Evolutionary conservation across 1,284 basidiomycete species (phyloP).

Genomic region (Apiotrichum montevideense): DNA sequence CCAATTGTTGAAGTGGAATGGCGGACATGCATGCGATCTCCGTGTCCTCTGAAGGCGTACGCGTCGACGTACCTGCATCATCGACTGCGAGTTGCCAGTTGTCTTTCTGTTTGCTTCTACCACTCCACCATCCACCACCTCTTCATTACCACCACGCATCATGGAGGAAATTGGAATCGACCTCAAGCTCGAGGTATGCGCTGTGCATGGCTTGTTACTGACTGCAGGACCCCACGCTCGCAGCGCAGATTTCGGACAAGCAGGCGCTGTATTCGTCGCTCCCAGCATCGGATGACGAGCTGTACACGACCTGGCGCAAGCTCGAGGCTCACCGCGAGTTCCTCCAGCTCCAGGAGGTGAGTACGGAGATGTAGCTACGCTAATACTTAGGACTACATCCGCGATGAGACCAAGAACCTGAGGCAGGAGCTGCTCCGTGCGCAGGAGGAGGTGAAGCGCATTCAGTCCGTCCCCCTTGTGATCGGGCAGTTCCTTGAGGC

Average conservation of each 20-base stretch:
- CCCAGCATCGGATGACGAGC: slow-evolving; percentile 72
- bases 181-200: slow-evolving; percentile 68
- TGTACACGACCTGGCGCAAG: slow-evolving; percentile 93
- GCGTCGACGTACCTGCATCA: slow-evolving; percentile 6
- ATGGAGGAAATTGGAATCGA: slow-evolving; percentile 62
- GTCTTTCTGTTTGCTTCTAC: background rate
- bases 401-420: slow-evolving; percentile 96
- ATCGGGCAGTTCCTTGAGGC: slow-evolving; percentile 99
- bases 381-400: slow-evolving; percentile 68
- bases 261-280: slow-evolving; percentile 74
- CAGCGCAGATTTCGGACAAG: slow-evolving; percentile 80
- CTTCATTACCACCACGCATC: background rate
- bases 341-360: slow-evolving; percentile 81
- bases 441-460: slow-evolving; percentile 98
- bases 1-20: background rate
- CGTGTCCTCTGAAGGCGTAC: slow-evolving; percentile 14
- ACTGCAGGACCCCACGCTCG: slow-evolving; percentile 78
- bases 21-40: slow-evolving; percentile 23
- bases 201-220: background rate
- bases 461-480: slow-evolving; percentile 98
- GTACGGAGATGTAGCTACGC: slow-evolving; percentile 5
- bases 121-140: slow-evolving; percentile 4
- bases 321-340: slow-evolving; percentile 87
- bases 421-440: slow-evolving; percentile 97
- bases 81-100: background rate